phyloP scores from a whole-genome alignment of 495 filamentous ascomycete species.

The Penicillium cataractarum region DNA sequence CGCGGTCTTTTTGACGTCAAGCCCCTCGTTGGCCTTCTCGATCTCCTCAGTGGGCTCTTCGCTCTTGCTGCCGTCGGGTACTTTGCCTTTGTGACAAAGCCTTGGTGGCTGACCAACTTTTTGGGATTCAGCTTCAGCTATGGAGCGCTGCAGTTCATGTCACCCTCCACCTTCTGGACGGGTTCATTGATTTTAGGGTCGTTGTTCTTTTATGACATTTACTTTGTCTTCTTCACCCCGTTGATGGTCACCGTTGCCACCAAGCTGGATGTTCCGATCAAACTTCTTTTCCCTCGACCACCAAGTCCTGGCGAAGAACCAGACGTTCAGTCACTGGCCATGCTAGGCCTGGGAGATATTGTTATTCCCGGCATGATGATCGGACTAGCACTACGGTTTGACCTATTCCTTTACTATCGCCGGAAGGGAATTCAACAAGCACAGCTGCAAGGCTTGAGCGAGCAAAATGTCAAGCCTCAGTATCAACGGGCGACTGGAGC shows the following conservation, averaged over 20 bases:
- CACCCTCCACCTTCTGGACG: conserved; percentile 85
- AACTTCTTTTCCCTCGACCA: conserved; percentile 82
- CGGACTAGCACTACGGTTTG: conserved; percentile 83
- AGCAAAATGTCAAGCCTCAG: conserved; percentile 53
- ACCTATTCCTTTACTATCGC: conserved; percentile 82
- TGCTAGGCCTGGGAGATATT: conserved; percentile 93
- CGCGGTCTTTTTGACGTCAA: conserved; percentile 49
- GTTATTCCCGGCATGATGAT: conserved; percentile 95
- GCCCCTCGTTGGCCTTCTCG: conserved; percentile 52
- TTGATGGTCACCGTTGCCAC: conserved; percentile 96
- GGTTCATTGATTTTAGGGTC: conserved; percentile 76
- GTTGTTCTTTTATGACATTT: conserved; percentile 93
- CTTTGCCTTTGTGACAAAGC: conserved; percentile 72
- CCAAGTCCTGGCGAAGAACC: conserved; percentile 42
- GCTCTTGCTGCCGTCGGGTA: conserved; percentile 61
- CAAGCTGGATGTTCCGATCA: conserved; percentile 88
- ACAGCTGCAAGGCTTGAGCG: conserved; percentile 38
- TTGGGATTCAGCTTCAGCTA: conserved; percentile 88
- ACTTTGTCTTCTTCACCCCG: conserved; percentile 97
- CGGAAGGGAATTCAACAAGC: conserved; percentile 52
- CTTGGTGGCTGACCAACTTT: conserved; percentile 84
- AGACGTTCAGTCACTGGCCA: conserved; percentile 58
- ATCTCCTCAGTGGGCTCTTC: conserved; percentile 61
- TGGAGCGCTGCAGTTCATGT: conserved; percentile 76
- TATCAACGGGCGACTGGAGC: conserved; percentile 64